phyloP scores from a whole-genome alignment of 495 filamentous ascomycete species.

The Mytilinidion resinicola region DNA sequence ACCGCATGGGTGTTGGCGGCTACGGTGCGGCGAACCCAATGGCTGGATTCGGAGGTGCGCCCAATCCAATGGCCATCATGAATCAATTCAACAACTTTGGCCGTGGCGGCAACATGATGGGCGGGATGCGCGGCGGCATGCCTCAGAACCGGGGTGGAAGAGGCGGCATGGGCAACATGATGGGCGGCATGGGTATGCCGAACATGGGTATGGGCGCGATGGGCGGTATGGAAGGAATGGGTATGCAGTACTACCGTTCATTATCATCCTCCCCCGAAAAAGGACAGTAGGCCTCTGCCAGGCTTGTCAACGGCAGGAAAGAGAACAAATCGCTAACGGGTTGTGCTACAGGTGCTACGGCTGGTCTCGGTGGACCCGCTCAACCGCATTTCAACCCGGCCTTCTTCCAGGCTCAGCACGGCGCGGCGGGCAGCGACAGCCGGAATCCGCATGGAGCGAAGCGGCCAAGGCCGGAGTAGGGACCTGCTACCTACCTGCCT shows the following conservation, averaged over 20 bases:
- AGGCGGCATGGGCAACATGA: conserved; percentile 28
- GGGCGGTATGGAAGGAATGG: conserved; percentile 43
- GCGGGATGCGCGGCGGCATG: conserved; percentile 30
- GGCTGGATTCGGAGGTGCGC: conserved; percentile 44
- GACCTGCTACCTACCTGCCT: too few relatives aligned
- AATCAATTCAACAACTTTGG: conserved; percentile 45
- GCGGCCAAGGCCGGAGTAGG: conserved; percentile 30
- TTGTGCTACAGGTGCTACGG: conserved; percentile 24
- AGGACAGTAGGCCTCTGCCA: neutral
- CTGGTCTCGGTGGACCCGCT: conserved; percentile 57
- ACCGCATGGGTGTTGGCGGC: conserved; percentile 35
- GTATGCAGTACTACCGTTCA: conserved; percentile 12
- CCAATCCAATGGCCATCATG: conserved; percentile 48
- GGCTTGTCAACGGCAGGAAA: neutral
- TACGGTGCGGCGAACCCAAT: conserved; percentile 22
- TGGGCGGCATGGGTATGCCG: conserved; percentile 40
- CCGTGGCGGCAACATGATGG: conserved; percentile 50
- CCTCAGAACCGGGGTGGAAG: conserved; percentile 24
- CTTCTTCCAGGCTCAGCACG: conserved; percentile 62
- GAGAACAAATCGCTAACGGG: neutral
- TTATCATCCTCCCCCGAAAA: neutral
- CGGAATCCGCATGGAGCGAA: conserved; percentile 86
- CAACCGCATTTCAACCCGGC: conserved; percentile 71
- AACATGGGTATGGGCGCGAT: conserved; percentile 41
- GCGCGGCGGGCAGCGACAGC: conserved; percentile 45